Evolutionary conservation across 257 asterid genomes (phyloP), one percentile per base, ranked within the genome.

Genomic region (Cynanchum wilfordii): DNA sequence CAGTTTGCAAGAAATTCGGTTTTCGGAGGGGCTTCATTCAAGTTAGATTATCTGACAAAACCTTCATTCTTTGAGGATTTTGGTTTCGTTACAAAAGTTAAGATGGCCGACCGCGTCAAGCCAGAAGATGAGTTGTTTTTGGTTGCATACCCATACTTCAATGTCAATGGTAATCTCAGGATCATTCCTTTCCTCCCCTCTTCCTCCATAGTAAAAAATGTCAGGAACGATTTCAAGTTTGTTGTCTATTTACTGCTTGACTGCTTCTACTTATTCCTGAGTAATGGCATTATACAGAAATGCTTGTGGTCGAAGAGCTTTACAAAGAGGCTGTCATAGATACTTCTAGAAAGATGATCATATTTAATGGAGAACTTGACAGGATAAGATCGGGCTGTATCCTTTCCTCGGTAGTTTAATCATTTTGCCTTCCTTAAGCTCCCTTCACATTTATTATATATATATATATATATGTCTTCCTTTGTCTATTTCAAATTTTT

Each of bases 381-480:
- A 85, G 96, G 66, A 91, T 93, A 79, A 86, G 98, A 91, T 91
- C 98, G 15, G 98, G 98, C 2, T 93, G 98, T 93, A 93, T 93
- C 96, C 96, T 86, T 89, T 27, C 50, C 24, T 54, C 7, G 12
- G 66, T 52, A 45, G 54, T 17, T n/a, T 64, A n/a, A 63, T 60
- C 69, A n/a, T 67, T 66, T 3, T 45, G 17, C 12, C 13, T 58
- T 58, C 36, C 13, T 24, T 24, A 58, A 59, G 40, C 7, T 58
- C 66, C 42, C 66, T 59, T 13, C 20, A 59, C n/a, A n/a, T n/a
- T n/a, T n/a, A n/a, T n/a, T n/a, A n/a, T n/a, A n/a, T n/a, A n/a
- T n/a, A n/a, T n/a, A 33, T 33, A 33, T 7, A 40, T 25, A 38
- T 27, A 11, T 7, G n/a, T 27, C 5, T 59, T 27, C 12, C 66